Evolutionary conservation across 257 asterid species (phyloP).

Genomic region (Solanum clarkiae): DNA sequence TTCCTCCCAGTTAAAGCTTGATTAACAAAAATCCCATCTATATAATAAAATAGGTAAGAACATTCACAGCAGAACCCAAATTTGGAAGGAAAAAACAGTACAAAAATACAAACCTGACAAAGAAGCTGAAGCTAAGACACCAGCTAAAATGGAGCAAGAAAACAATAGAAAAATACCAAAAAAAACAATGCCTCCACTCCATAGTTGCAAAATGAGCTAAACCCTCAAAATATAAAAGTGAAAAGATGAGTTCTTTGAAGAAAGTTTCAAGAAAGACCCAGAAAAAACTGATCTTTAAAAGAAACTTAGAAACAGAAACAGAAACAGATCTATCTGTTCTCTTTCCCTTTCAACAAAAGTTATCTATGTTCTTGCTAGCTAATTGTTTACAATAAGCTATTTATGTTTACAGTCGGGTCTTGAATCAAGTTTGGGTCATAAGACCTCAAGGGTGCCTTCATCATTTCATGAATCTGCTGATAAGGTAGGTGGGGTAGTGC

Average conservation of each 20-base stretch:
- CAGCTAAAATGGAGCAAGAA: conserved; percentile 19
- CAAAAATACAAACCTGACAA: conserved; percentile 31
- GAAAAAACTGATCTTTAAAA: background rate
- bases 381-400: background rate
- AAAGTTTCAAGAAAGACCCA: background rate
- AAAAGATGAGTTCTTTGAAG: background rate
- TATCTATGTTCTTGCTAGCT: background rate
- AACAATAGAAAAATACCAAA: conserved; percentile 16
- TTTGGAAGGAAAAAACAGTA: background rate
- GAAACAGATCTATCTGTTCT: background rate
- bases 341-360: background rate
- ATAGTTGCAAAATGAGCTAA: conserved; percentile 1
- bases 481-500: conserved; percentile 63
- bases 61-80: background rate
- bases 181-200: conserved; percentile 13
- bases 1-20: conserved; percentile 40
- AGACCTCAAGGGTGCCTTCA: conserved; percentile 65
- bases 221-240: background rate
- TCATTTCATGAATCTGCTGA: conserved; percentile 46
- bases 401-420: conserved; percentile 44
- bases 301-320: background rate
- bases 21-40: conserved; percentile 46
- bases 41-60: conserved; percentile 4
- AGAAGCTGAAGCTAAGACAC: conserved; percentile 32
- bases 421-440: conserved; percentile 69